These are phyloP conservation scores for Exophiala mesophila DNA, from an alignment of 2,329 filamentous ascomycete species.

Conservation along the genomic window DNA sequence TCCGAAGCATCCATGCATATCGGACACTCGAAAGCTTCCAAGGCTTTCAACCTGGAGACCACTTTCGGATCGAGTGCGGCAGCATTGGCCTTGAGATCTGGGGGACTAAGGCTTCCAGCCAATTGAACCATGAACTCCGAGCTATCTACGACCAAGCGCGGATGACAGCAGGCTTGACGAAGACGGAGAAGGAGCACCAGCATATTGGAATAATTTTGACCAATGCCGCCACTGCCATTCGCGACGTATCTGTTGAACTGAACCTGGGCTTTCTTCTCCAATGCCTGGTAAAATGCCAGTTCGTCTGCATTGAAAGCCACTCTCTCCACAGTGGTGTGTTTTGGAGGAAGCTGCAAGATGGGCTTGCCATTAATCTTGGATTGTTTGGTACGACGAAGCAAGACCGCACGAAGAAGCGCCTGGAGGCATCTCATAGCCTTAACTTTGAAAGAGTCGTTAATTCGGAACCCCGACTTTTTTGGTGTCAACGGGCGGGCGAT, in stretches of 20 bases:
- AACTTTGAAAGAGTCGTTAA: constrained; percentile 36
- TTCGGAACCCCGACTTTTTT: constrained; percentile 42
- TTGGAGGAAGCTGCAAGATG: constrained; percentile 63
- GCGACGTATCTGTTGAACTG: constrained; percentile 73
- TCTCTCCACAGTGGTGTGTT: constrained; percentile 57
- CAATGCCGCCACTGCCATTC: constrained; percentile 51
- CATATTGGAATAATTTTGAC: constrained; percentile 71
- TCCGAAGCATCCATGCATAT: constrained; percentile 72
- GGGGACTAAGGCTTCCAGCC: constrained; percentile 43
- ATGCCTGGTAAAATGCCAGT: constrained; percentile 56
- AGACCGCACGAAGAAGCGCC: constrained; percentile 69
- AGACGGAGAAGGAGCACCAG: constrained; percentile 73
- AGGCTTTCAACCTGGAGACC: constrained; percentile 59
- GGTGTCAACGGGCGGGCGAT: constrained; percentile 51
- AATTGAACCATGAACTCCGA: constrained; percentile 57
- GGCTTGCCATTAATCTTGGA: constrained; percentile 75
- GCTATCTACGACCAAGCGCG: constrained; percentile 53
- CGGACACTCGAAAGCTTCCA: constrained; percentile 68
- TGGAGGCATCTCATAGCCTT: constrained; percentile 67
- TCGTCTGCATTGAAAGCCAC: constrained; percentile 66
- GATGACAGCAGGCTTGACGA: constrained; percentile 77
- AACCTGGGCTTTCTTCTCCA: constrained; percentile 63
- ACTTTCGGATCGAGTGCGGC: constrained; percentile 56
- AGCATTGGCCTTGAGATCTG: constrained; percentile 60
- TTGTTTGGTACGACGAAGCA: constrained; percentile 76